Conservation (phyloP, 495 filamentous ascomycete species). For the Podospora comata region DNA sequence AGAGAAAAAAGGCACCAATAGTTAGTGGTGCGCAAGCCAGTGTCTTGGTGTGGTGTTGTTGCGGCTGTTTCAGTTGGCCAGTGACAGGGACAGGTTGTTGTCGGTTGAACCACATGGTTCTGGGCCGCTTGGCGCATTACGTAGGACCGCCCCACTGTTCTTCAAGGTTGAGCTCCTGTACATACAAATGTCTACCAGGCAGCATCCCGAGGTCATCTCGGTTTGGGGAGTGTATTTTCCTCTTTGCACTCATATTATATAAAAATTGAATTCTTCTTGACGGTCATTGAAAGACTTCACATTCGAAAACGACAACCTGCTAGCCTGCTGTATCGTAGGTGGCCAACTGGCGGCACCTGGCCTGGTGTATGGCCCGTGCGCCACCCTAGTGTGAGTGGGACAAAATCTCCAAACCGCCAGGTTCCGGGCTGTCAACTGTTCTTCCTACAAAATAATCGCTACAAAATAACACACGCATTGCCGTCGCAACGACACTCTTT, state of each 20-base stretch:
- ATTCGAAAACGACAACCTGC: no score
- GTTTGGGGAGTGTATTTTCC: no score
- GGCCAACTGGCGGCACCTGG: no score
- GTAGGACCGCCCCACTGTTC: not conserved
- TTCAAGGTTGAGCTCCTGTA: no score
- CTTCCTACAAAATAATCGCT: not conserved
- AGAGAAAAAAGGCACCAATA: not conserved
- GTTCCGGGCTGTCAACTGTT: not conserved
- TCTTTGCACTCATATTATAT: no score
- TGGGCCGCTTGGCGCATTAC: slow-evolving; percentile 11
- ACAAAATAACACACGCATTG: slow-evolving; percentile 5
- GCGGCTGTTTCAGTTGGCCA: slow-evolving; percentile 14
- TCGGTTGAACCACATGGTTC: not conserved
- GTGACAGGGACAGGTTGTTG: slow-evolving; percentile 1
- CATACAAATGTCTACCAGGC: not conserved
- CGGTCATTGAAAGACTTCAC: no score
- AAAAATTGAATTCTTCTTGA: no score
- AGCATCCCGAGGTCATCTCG: not conserved
- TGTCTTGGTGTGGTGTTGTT: not conserved
- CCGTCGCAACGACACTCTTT: not conserved
- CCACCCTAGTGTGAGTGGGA: not conserved
- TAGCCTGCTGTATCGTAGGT: no score
- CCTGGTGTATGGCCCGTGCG: no score
- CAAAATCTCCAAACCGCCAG: not conserved
- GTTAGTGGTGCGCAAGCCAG: not conserved